Evolutionary conservation across 2,329 filamentous ascomycete genomes (phyloP), one percentile per base, ranked within the genome.

Genomic region (Arthroderma uncinatum): DNA sequence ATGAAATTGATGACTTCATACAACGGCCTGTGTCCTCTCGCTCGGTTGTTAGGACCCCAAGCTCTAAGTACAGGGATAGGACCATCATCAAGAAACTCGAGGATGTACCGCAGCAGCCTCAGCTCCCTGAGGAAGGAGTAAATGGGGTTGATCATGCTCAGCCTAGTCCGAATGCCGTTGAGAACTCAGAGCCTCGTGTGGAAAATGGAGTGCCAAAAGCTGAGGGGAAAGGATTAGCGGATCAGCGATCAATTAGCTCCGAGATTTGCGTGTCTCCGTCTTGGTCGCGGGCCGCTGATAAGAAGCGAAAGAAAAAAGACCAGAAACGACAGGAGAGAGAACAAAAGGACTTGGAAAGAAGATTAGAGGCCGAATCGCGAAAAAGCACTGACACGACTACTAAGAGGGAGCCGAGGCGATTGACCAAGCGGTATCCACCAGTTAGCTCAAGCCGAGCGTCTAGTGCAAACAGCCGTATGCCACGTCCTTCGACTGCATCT

Each of bases 161-260:
- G 4, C 36, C 33, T 57, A 33, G 34, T 57, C 19, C 53, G 12
- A 21, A 40, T 39, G 53, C 37, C 47, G 39, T 3, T 33, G 50
- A 56, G 21, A 37, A 8, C n/a, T 23, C 14, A 16, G 10, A 23
- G 16, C 25, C 9, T 7, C 28, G 7, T 30, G 28, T 30, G 28
- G 12, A 23, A 8, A 16, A 23, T 2, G 14, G 8, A 25, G n/a
- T 6, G 10, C 1, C 16, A 9, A 68, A 50, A 50, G 14, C 39
- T 40, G 33, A 34, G 23, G 64, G 67, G 67, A 67, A 72, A 70
- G 69, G 70, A 68, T 68, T 73, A 75, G 54, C 37, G 33, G 53
- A 57, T 33, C 48, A 59, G 7, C 57, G 53, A 34, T 60, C 59
- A 16, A 59, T 60, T 25, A 60, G 58, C 23, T 60, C 62, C 10